phyloP scores from a whole-genome alignment of 257 asterid genomes.

The Solanum clarkiae region DNA sequence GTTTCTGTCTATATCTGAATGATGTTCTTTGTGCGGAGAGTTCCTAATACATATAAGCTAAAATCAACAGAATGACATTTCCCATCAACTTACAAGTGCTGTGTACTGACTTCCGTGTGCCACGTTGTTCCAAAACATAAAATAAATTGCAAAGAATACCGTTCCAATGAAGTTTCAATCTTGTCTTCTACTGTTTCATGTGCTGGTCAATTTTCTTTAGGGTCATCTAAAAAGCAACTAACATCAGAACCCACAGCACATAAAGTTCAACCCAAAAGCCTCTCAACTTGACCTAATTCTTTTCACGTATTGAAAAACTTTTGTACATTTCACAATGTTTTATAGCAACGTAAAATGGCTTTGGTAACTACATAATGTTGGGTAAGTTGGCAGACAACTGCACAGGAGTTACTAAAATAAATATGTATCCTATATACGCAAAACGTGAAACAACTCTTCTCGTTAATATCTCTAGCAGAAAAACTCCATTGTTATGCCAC shows the following conservation, averaged over 20 bases:
- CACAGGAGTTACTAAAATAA: not conserved
- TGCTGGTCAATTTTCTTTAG: not conserved
- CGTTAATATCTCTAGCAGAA: not conserved
- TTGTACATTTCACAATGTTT: not conserved
- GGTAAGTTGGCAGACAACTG: not conserved
- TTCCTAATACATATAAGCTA: not conserved
- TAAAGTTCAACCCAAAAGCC: not conserved
- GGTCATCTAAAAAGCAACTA: not conserved
- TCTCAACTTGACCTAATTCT: not conserved
- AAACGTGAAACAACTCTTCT: not conserved
- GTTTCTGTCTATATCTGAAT: not conserved
- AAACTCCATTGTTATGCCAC: not conserved
- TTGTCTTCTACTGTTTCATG: not conserved
- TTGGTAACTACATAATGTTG: not conserved
- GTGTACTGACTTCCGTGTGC: not conserved
- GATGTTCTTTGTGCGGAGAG: not conserved
- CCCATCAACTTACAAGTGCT: not conserved
- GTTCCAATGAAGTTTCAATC: not conserved
- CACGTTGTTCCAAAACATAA: not conserved
- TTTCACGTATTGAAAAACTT: not conserved
- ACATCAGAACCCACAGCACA: not conserved
- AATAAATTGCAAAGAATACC: no score
- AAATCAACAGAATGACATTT: not conserved
- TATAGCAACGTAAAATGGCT: not conserved
- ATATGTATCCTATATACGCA: not conserved